Conservation (phyloP, 257 asterid genomes). For the Solanum pinnatisectum region DNA sequence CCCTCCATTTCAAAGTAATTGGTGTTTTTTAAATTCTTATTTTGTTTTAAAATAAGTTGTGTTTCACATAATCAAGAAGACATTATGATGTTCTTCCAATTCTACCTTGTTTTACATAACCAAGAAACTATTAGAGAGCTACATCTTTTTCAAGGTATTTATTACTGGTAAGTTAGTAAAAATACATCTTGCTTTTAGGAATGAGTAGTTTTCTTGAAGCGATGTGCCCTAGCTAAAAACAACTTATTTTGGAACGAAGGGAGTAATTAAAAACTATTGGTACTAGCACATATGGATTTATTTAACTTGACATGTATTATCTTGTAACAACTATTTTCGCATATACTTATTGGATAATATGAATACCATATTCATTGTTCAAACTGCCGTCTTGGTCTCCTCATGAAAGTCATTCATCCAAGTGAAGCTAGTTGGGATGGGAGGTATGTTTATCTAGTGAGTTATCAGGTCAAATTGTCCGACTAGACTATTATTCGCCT, state of each 20-base stretch:
- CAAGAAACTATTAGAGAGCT: neutral
- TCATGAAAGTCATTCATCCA: neutral
- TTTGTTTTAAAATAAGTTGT: neutral
- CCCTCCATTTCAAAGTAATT: neutral
- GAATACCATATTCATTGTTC: neutral
- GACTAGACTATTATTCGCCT: neutral
- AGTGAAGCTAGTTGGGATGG: neutral
- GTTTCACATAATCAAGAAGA: neutral
- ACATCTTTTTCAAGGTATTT: neutral
- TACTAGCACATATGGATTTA: neutral
- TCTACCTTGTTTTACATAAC: neutral
- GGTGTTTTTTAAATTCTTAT: neutral
- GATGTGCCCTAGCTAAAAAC: neutral
- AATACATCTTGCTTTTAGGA: neutral
- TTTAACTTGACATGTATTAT: neutral
- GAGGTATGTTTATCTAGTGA: neutral
- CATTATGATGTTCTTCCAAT: neutral
- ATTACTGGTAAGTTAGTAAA: neutral
- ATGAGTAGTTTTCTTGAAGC: neutral
- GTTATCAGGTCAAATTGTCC: neutral
- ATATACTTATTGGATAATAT: neutral
- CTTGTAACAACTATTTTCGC: neutral
- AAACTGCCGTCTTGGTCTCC: neutral
- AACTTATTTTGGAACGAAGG: neutral
- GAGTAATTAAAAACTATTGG: neutral